These are phyloP conservation scores for Ambispora gerdemannii DNA, from an alignment of 192 early-diverging fungal species.

Conservation along the genomic window DNA sequence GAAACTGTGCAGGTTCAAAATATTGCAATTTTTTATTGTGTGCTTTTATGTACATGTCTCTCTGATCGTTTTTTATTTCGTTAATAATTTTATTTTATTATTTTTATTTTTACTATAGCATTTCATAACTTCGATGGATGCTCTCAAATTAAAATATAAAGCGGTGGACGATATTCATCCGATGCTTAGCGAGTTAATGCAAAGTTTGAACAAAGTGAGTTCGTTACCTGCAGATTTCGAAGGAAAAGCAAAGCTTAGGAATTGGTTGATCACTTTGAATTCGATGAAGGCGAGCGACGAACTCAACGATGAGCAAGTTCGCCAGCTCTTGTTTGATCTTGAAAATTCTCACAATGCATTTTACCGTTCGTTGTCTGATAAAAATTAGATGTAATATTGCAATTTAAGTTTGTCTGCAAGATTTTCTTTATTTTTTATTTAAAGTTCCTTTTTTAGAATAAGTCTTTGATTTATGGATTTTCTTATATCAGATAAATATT, in stretches of 20 bases:
- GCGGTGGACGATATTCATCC: conserved; percentile 94
- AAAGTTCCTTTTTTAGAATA: too few relatives aligned
- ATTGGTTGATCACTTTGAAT: conserved; percentile 90
- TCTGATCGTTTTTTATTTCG: too few relatives aligned
- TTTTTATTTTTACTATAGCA: conserved; percentile 44
- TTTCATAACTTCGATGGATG: conserved; percentile 93
- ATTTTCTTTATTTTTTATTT: too few relatives aligned
- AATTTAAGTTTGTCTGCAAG: too few relatives aligned
- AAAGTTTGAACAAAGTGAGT: conserved; percentile 79
- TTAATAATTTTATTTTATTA: neutral
- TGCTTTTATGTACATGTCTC: neutral
- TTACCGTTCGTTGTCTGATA: conserved; percentile 41
- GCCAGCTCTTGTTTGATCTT: conserved; percentile 92
- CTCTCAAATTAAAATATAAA: conserved; percentile 73
- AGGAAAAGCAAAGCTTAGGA: conserved; percentile 75
- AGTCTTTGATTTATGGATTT: too few relatives aligned
- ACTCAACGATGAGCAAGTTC: conserved; percentile 76
- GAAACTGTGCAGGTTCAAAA: conserved; percentile 62
- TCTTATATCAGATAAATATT: too few relatives aligned
- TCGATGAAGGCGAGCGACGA: conserved; percentile 91
- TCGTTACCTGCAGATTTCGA: conserved; percentile 75
- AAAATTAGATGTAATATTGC: conserved; percentile 20
- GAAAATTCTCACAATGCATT: conserved; percentile 71
- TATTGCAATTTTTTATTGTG: neutral
- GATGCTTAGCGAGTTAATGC: conserved; percentile 78